A percentile compares a stretch with the other conserved stretches of the same genome.
phyloP scores from a whole-genome alignment of 192 early-diverging fungal species.

The Umbelopsis ramanniana region DNA sequence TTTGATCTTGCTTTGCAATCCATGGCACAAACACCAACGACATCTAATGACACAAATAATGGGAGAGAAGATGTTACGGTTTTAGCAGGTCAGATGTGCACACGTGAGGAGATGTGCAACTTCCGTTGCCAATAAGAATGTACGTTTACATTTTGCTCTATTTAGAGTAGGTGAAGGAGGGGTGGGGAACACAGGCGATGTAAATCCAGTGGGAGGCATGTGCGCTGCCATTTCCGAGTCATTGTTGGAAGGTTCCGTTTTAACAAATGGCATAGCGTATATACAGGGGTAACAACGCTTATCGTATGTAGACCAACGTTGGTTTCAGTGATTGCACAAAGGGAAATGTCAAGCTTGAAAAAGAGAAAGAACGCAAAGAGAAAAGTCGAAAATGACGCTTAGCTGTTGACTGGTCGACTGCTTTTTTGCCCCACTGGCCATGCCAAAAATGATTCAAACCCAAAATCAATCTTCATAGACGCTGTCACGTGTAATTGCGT shows the following conservation, averaged over 20 bases:
- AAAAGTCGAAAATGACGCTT: background rate
- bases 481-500: constrained; percentile 1
- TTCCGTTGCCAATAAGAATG: constrained; percentile 7
- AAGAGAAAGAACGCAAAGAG: background rate
- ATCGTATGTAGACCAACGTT: background rate
- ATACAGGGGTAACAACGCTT: background rate
- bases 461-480: background rate
- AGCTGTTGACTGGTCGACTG: background rate
- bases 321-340: background rate
- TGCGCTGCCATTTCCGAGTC: constrained; percentile 5
- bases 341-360: background rate
- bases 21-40: constrained; percentile 90
- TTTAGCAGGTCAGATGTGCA: constrained; percentile 17
- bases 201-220: constrained; percentile 6
- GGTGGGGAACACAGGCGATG: constrained; percentile 9
- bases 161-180: constrained; percentile 10
- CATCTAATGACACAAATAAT: constrained; percentile 39
- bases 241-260: background rate
- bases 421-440: constrained; percentile 5
- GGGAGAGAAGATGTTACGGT: background rate
- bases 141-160: constrained; percentile 11
- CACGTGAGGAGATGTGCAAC: constrained; percentile 20
- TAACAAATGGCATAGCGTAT: constrained; percentile 1
- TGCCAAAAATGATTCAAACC: background rate
- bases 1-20: constrained; percentile 95